Base-by-base conservation (phyloP, 768 basidiomycete genomes). In the Phlebiopsis flavidoalba region DNA sequence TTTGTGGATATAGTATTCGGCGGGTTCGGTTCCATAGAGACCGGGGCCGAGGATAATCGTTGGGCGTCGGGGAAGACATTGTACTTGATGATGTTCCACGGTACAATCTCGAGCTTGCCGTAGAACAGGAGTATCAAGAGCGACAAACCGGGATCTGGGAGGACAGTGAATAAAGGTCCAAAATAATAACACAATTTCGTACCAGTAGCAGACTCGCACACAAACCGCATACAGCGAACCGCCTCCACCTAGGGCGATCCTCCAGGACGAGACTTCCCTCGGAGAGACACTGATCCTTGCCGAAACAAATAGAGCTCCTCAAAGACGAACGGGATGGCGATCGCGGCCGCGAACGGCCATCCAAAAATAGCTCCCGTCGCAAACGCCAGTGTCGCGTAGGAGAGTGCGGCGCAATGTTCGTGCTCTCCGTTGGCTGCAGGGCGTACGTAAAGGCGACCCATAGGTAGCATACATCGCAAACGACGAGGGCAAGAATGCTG, bases 321-420 rank as follows among this genome's bases (percentile, higher is more conserved):
- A 50, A 92, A 72, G 12, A 95, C 84, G 66, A 96, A 95, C 1
- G 97, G 97, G 14, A 97, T 74, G 0, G 92, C 85, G 7, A 98
- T 79, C 0, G 91, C 86, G 17, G 94, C 79, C n/a, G 91, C 80
- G 71, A 99, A 99, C 6, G 97, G 97, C 97, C 97, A 99, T 5
- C 96, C 97, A 36, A 98, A 83, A 53, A 98, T 83, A 1, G 87
- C 92, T 5, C 93, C 95, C 6, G 85, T 70, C 1, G 91, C 93
- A 70, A 94, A 92, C 52, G 80, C 74, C 50, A 88, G 60, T 0
- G 91, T 91, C 0, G 90, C 85, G 8, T 79, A 74, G 26, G n/a
- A 89, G 71, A 10, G 89, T 87, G 36, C 89, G 80, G 50, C 76
- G 76, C 61, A n/a, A 75, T 70, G 68, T 87, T 81, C 45, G 70